Evolutionary conservation across 345 rosid species (phyloP).

Genomic region (Dipteronia dyeriana): DNA sequence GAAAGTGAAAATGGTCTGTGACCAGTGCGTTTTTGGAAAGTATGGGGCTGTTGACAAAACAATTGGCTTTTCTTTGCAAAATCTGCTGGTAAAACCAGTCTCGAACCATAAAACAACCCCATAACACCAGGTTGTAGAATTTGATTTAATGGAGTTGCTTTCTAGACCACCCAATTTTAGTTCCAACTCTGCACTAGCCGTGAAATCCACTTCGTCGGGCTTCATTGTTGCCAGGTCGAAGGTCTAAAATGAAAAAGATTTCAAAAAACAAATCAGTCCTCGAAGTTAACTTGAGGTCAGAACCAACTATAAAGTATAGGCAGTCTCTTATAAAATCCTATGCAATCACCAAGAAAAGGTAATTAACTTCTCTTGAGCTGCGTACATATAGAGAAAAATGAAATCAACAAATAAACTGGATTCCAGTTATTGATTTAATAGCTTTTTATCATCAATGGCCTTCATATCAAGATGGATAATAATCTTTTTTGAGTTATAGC

Average conservation of each 20-base stretch:
- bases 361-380: neutral
- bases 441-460: neutral
- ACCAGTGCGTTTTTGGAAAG: conserved; percentile 87
- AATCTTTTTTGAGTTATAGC: neutral
- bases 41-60: conserved; percentile 82
- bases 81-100: conserved; percentile 78
- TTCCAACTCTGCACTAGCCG: conserved; percentile 53
- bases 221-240: conserved; percentile 87
- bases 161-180: conserved; percentile 27
- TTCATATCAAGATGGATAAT: neutral
- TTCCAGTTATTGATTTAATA: neutral
- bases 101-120: conserved; percentile 94
- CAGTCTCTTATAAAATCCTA: neutral
- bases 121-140: conserved; percentile 48
- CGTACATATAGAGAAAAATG: neutral
- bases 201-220: conserved; percentile 89
- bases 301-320: neutral
- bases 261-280: neutral
- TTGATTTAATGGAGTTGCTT: conserved; percentile 22
- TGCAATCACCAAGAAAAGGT: neutral
- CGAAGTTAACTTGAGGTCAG: conserved; percentile 19
- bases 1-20: conserved; percentile 85
- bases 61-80: conserved; percentile 83
- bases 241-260: conserved; percentile 44
- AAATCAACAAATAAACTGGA: neutral